Conservation (phyloP, 2,329 filamentous ascomycete genomes). For the Colletotrichum melonis region DNA sequence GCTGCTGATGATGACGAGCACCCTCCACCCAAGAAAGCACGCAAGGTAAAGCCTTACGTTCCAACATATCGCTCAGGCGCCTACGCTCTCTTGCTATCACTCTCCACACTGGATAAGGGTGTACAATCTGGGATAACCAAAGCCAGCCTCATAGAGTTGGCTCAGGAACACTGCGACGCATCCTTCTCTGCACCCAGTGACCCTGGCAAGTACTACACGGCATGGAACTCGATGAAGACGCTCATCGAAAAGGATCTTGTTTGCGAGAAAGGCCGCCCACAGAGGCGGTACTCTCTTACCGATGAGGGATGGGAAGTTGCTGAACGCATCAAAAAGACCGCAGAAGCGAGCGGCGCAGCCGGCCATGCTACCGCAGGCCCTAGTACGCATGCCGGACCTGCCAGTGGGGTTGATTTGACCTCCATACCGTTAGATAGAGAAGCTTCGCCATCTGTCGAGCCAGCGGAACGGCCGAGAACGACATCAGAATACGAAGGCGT, state of each 20-base stretch:
- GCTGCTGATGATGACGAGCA: constrained; percentile 49
- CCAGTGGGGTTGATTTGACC: constrained; percentile 4
- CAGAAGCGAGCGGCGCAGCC: constrained; percentile 36
- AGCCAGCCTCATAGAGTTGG: constrained; percentile 72
- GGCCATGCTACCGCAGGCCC: constrained; percentile 35
- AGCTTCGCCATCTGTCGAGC: constrained; percentile 10
- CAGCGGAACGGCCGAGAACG: constrained; percentile 37
- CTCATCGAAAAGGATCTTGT: constrained; percentile 79
- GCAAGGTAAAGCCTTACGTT: constrained; percentile 75
- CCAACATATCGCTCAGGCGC: constrained; percentile 78
- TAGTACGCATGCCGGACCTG: constrained; percentile 31
- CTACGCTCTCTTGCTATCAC: constrained; percentile 77
- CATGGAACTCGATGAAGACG: constrained; percentile 87
- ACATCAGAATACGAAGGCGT: constrained; percentile 48
- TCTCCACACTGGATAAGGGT: constrained; percentile 69
- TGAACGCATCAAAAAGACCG: constrained; percentile 68
- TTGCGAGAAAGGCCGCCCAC: constrained; percentile 75
- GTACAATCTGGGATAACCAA: constrained; percentile 72
- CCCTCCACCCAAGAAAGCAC: constrained; percentile 66
- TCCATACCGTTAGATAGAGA: background rate
- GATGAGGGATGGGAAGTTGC: constrained; percentile 84
- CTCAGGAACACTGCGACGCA: constrained; percentile 78
- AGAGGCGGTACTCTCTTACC: constrained; percentile 76
- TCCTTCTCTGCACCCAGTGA: constrained; percentile 78
- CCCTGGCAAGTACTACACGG: constrained; percentile 78